Evolutionary conservation across 2,329 filamentous ascomycete species (phyloP), one percentile per base, ranked within the genome.

Genomic region (Thielaviopsis ethacetica): DNA sequence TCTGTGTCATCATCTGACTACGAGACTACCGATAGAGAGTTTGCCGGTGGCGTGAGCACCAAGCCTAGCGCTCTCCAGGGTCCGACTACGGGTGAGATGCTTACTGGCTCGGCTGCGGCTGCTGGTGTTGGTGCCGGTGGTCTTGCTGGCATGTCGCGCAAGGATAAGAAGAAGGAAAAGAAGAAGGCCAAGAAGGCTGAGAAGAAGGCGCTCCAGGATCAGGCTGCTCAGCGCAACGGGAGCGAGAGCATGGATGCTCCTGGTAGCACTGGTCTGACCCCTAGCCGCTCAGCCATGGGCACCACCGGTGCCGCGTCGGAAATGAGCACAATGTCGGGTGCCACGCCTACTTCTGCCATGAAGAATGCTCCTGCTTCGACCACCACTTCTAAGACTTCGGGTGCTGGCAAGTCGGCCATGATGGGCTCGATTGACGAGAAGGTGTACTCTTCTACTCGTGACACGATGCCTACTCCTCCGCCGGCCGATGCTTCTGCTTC

Each of bases 171-270:
- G 68, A 90, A 87, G 72, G 91, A 88, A 70, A 89, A 86, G 72
- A 88, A 85, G 75, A 90, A 88, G 77, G 78, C 79, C 30, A 86
- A 84, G 70, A 88, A 87, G 73, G 80, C 84, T 5, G 64, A 73
- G 61, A 69, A 71, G 53, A 68, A 66, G 61, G 57, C 52, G 12
- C 26, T 59, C 1, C 38, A 56, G 27, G 27, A 53, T 27, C 10
- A 34, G 2, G 3, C 30, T 21, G 15, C 24, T 26, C 12, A 22
- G 5, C 22, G 51, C 26, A n/a, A 15, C 1, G 3, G 3, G 1
- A 21, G 44, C 19, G n/a, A 21, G n/a, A 9, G 44, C 44, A 49
- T 49, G n/a, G 21, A 49, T 21, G n/a, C 10, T 2, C 44, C 44
- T 49, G n/a, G 44, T 3, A 21, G 21, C 44, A 49, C n/a, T 7